Evolutionary conservation across 495 filamentous ascomycete species (phyloP).

Genomic region (Neurospora hispaniola): DNA sequence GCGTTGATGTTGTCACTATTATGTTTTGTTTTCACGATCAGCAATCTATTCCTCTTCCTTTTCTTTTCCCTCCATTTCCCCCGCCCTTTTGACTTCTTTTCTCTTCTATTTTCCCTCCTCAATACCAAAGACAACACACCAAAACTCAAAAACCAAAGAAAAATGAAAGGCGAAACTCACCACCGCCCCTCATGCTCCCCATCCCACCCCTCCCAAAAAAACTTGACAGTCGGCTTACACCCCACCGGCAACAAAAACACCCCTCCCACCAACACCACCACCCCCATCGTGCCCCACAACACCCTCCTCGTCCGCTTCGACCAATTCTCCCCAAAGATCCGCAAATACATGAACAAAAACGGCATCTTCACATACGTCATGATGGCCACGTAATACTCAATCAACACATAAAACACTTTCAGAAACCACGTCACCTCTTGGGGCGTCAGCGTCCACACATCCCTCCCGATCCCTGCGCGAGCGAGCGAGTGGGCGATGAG

Average conservation of each 20-base stretch:
- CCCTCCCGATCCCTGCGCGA: rapidly evolving
- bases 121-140: too few species aligned
- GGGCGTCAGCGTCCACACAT: not conserved
- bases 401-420: not conserved
- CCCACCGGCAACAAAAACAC: not conserved
- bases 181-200: not conserved
- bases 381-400: not conserved
- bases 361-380: not conserved
- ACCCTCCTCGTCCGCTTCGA: not conserved
- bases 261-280: not conserved
- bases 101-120: too few species aligned
- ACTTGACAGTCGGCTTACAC: not conserved
- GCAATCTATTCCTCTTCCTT: not conserved
- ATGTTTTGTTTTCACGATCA: not conserved
- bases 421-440: not conserved
- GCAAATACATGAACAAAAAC: not conserved
- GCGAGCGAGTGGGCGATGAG: not conserved
- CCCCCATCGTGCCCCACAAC: not conserved
- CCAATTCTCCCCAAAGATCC: not conserved
- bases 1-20: not conserved
- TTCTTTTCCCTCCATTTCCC: not conserved
- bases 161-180: not conserved
- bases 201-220: not conserved
- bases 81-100: too few species aligned
- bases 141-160: too few species aligned